Conservation (phyloP, 2,329 filamentous ascomycete species). For the Boeremia exigua region DNA sequence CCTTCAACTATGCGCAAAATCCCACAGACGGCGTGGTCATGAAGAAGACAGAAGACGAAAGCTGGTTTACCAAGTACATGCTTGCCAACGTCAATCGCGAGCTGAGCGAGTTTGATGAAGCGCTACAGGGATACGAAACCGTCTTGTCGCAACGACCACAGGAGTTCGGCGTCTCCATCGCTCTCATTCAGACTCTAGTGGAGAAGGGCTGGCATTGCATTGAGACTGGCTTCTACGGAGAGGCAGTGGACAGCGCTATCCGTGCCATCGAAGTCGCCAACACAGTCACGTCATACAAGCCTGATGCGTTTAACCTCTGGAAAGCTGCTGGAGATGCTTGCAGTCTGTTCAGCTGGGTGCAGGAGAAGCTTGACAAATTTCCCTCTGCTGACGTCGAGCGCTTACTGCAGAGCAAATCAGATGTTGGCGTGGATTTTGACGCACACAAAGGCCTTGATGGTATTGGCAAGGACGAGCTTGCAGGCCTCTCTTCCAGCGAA, state of each 20-base stretch:
- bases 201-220: constrained; percentile 80
- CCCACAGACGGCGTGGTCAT: constrained; percentile 68
- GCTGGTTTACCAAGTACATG: constrained; percentile 97
- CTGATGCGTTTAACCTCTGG: constrained; percentile 91
- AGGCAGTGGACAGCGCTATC: constrained; percentile 73
- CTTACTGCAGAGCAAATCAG: constrained; percentile 61
- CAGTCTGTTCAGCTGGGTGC: constrained; percentile 80
- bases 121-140: constrained; percentile 75
- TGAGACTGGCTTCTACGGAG: constrained; percentile 85
- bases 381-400: constrained; percentile 64
- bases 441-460: constrained; percentile 74
- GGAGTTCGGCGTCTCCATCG: constrained; percentile 87
- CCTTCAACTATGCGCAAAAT: constrained; percentile 82
- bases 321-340: constrained; percentile 90
- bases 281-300: constrained; percentile 64
- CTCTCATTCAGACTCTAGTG: constrained; percentile 84
- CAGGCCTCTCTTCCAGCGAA: constrained; percentile 24
- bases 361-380: constrained; percentile 68
- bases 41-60: constrained; percentile 66
- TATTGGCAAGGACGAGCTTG: constrained; percentile 54
- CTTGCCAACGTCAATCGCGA: constrained; percentile 93
- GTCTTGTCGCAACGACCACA: constrained; percentile 71
- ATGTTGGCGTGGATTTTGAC: constrained; percentile 60
- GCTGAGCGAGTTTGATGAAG: constrained; percentile 85
- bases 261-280: constrained; percentile 73